phyloP scores from a whole-genome alignment of 768 basidiomycete genomes.

The Lactarius indigo region DNA sequence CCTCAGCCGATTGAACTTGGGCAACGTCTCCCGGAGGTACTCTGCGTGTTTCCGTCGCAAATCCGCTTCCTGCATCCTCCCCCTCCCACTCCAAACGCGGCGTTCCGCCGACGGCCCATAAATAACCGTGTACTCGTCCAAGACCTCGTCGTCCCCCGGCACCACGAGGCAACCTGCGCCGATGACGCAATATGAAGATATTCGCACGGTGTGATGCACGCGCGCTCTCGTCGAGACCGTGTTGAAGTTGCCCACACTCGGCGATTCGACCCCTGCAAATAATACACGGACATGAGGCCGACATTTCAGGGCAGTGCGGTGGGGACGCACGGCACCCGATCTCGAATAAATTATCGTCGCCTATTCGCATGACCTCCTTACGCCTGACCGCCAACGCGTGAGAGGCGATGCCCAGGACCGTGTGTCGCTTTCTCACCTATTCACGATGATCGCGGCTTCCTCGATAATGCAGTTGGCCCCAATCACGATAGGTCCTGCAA shows the following conservation, averaged over 20 bases:
- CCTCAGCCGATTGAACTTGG: constrained; percentile 76
- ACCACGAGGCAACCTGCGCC: constrained; percentile 78
- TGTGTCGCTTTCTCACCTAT: constrained; percentile 48
- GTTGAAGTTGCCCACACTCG: constrained; percentile 80
- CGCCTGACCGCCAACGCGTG: constrained; percentile 37
- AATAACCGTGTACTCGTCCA: constrained; percentile 81
- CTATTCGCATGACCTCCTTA: constrained; percentile 89
- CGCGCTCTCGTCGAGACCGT: constrained; percentile 81
- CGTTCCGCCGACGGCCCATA: constrained; percentile 75
- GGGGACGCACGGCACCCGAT: constrained; percentile 79
- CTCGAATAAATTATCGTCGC: constrained; percentile 91
- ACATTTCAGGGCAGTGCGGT: background rate
- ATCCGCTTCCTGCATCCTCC: constrained; percentile 78
- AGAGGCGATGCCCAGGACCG: background rate
- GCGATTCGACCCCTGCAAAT: constrained; percentile 75
- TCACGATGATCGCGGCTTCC: constrained; percentile 86
- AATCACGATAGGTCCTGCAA: constrained; percentile 87
- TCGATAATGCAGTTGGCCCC: constrained; percentile 89
- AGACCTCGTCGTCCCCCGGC: constrained; percentile 70
- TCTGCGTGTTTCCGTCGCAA: constrained; percentile 85
- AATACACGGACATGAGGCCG: constrained; percentile 7
- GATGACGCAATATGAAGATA: constrained; percentile 78
- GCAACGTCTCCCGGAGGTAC: constrained; percentile 87
- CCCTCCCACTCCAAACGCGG: constrained; percentile 81
- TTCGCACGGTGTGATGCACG: constrained; percentile 76